A percentile compares a stretch with the other conserved stretches of the same genome.
phyloP scores from a whole-genome alignment of 2,329 filamentous ascomycete genomes.

The Chaetoscypha palmicola region DNA sequence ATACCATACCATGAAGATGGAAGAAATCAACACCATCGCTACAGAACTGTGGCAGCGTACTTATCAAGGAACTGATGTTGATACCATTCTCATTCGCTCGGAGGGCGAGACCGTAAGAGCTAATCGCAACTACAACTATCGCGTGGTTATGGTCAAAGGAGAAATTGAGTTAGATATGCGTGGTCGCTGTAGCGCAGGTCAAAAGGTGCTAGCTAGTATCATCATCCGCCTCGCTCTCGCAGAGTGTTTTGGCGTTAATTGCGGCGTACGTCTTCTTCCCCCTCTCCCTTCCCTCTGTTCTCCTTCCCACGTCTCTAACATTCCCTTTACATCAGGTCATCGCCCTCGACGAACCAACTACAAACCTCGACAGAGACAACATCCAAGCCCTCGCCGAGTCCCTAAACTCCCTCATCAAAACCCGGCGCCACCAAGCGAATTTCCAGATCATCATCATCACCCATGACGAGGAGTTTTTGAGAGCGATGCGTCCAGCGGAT shows the following conservation, averaged over 20 bases:
- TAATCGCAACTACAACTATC: slow-evolving; percentile 90
- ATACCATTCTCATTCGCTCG: slow-evolving; percentile 90
- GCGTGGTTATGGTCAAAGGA: slow-evolving; percentile 95
- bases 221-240: slow-evolving; percentile 94
- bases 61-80: slow-evolving; percentile 94
- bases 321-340: too few relatives aligned
- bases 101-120: slow-evolving; percentile 69
- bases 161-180: slow-evolving; percentile 99
- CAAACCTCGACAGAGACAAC: slow-evolving; percentile 92
- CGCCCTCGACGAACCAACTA: slow-evolving; percentile 94
- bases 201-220: slow-evolving; percentile 94
- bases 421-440: slow-evolving; percentile 78
- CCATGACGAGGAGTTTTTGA: slow-evolving; percentile 93
- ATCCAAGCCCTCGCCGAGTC: slow-evolving; percentile 82
- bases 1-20: slow-evolving; percentile 95
- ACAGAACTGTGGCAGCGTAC: slow-evolving; percentile 96
- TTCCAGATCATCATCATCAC: slow-evolving; percentile 99
- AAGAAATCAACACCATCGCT: slow-evolving; percentile 91
- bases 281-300: not conserved
- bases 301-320: slow-evolving; percentile 7
- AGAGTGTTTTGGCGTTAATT: slow-evolving; percentile 93
- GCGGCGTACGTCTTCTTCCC: slow-evolving; percentile 47
- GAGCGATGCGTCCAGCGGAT: slow-evolving; percentile 87
- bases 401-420: slow-evolving; percentile 78
- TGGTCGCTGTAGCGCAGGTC: slow-evolving; percentile 89